phyloP scores from a whole-genome alignment of 192 early-diverging fungal genomes.

The Coemansia sp. region DNA sequence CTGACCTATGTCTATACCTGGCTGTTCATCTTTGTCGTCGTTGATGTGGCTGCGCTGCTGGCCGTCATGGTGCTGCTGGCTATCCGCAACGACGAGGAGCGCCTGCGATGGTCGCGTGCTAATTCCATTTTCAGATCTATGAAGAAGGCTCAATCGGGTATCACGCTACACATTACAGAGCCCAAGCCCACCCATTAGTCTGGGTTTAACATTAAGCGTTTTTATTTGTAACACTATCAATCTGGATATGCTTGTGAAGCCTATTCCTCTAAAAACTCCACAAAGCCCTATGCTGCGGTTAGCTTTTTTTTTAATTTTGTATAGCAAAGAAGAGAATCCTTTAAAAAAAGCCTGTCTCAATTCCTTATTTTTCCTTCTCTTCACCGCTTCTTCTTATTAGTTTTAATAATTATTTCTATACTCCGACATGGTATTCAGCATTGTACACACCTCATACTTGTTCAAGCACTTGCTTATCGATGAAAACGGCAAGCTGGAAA shows the following conservation, averaged over 20 bases:
- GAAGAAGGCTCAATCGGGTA: slow-evolving; percentile 1
- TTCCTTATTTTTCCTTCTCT: no score
- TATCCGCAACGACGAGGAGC: slow-evolving; percentile 42
- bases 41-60: slow-evolving; percentile 32
- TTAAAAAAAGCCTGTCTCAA: no score
- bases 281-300: no score
- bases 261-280: no score
- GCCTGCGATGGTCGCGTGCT: slow-evolving; percentile 37
- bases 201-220: no score
- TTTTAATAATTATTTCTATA: no score
- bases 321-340: not conserved
- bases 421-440: no score
- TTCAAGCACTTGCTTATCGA: not conserved
- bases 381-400: no score
- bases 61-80: slow-evolving; percentile 30
- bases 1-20: slow-evolving; percentile 34
- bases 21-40: slow-evolving; percentile 39
- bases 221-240: no score
- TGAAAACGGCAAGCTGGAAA: not conserved
- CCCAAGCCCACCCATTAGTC: not conserved
- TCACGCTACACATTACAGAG: not conserved
- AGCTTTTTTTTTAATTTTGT: not conserved
- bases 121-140: slow-evolving; percentile 42
- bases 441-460: no score
- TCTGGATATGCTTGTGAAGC: no score